phyloP scores from a whole-genome alignment of 2,329 filamentous ascomycete genomes.

The Penicillium thymicola region DNA sequence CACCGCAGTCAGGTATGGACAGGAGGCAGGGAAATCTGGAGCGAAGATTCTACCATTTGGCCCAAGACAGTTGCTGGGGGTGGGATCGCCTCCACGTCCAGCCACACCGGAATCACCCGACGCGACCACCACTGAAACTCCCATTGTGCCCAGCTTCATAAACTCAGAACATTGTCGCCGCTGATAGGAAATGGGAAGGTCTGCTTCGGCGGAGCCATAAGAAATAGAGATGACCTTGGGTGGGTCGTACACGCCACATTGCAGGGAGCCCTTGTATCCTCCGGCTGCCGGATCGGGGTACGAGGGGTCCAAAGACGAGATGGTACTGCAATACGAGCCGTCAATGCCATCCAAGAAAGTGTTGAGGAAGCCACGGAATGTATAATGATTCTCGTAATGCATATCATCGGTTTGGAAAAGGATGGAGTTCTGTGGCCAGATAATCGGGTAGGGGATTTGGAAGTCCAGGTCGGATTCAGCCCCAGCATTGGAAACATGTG shows the following conservation, averaged over 20 bases:
- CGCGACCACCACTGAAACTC: slow-evolving; percentile 46
- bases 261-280: slow-evolving; percentile 43
- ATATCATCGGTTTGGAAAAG: slow-evolving; percentile 49
- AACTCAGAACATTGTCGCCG: slow-evolving; percentile 43
- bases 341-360: slow-evolving; percentile 51
- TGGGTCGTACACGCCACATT: slow-evolving; percentile 45
- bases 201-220: slow-evolving; percentile 34
- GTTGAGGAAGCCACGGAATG: slow-evolving; percentile 42
- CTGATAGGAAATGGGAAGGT: slow-evolving; percentile 36
- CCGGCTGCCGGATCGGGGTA: slow-evolving; percentile 41
- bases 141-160: slow-evolving; percentile 51
- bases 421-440: slow-evolving; percentile 49
- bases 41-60: slow-evolving; percentile 33
- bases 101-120: slow-evolving; percentile 48
- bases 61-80: slow-evolving; percentile 35
- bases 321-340: slow-evolving; percentile 49
- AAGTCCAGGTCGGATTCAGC: slow-evolving; percentile 47
- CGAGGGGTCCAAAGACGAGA: slow-evolving; percentile 40
- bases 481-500: slow-evolving; percentile 29
- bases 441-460: slow-evolving; percentile 46
- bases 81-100: slow-evolving; percentile 29
- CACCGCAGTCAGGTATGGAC: slow-evolving; percentile 36
- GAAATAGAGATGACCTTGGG: slow-evolving; percentile 39
- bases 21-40: slow-evolving; percentile 38
- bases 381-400: slow-evolving; percentile 39